phyloP scores from a whole-genome alignment of 1,284 basidiomycete species.

The Ustilago nuda region DNA sequence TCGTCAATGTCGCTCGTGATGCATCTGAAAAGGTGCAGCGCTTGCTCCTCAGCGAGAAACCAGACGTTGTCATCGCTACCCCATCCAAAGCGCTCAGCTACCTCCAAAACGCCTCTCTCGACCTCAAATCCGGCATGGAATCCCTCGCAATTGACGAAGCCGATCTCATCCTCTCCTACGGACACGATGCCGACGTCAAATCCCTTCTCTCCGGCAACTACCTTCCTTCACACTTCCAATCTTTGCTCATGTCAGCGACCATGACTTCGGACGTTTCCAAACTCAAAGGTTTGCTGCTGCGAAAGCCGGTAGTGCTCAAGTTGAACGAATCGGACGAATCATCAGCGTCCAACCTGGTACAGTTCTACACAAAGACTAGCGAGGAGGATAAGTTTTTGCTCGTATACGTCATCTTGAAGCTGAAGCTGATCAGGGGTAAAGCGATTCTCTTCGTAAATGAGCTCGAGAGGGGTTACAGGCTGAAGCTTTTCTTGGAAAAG shows the following conservation, averaged over 20 bases:
- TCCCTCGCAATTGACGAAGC: constrained; percentile 97
- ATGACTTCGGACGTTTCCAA: constrained; percentile 95
- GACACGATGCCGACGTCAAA: constrained; percentile 88
- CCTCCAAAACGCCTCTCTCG: constrained; percentile 77
- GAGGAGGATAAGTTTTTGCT: constrained; percentile 97
- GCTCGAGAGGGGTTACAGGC: constrained; percentile 90
- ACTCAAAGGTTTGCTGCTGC: constrained; percentile 86
- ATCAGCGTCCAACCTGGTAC: constrained; percentile 48
- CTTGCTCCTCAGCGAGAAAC: constrained; percentile 84
- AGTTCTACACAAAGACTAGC: constrained; percentile 71
- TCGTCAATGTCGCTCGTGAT: constrained; percentile 80
- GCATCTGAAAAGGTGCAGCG: constrained; percentile 80
- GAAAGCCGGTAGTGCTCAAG: constrained; percentile 80
- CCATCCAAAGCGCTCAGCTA: constrained; percentile 85
- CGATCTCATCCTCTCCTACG: constrained; percentile 95
- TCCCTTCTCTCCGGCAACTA: constrained; percentile 79
- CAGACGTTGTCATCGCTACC: constrained; percentile 91
- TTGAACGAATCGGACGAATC: constrained; percentile 51
- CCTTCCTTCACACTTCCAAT: constrained; percentile 90
- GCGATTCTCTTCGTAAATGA: constrained; percentile 97
- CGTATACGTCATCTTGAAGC: constrained; percentile 92
- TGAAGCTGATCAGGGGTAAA: constrained; percentile 94
- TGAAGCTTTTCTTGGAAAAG: constrained; percentile 97
- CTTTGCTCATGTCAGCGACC: constrained; percentile 96
- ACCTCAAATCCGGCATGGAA: constrained; percentile 74